Base-by-base conservation (phyloP, 768 basidiomycete genomes). In the Suillus discolor region DNA sequence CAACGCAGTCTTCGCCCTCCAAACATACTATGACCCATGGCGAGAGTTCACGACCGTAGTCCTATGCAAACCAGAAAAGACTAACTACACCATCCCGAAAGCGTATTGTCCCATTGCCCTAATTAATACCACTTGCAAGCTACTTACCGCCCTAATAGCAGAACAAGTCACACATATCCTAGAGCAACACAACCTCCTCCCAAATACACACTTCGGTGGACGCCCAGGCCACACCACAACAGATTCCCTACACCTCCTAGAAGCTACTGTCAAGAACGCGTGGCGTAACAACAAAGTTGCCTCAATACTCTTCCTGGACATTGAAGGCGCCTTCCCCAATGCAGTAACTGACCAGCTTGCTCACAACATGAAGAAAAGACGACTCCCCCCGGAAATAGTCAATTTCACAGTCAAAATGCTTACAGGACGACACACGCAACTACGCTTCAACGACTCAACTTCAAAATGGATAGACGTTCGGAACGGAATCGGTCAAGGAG, bases 291-390 rank as follows among this genome's bases (percentile, higher is more conserved):
- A 70, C 0, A 74, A 80, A 23, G 81, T 83, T 0, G 78, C 69
- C 0, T 74, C 74, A 0, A 69, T 76, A 0, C 74, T 82, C 0
- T 51, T 51, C 49, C 49, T 51, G 0, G 23, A 51, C 12, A 73
- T 84, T 0, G 71, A 81, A 67, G 81, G 77, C 0, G 81, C 82
- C 4, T 84, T 82, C 64, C 82, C 79, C 1, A 49, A 49, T 0
- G 47, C 23, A 6, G 57, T 36, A 4, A 57, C 31, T 0, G 47
- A 49, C 23, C 23, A 65, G 0, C 76, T 83, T 0, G 25, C 75
- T 0, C 75, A 79, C 63, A 75, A 79, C 51, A 65, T 82, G 61
- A 16, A 9, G 79, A 75, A 0, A 80, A 79, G 13, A 1, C 2
- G 2, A 0, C 12, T 83, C 1, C 67, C 70, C 0, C 49, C 39